Conservation (phyloP, 768 basidiomycete genomes). For the Tulasnella sp. region DNA sequence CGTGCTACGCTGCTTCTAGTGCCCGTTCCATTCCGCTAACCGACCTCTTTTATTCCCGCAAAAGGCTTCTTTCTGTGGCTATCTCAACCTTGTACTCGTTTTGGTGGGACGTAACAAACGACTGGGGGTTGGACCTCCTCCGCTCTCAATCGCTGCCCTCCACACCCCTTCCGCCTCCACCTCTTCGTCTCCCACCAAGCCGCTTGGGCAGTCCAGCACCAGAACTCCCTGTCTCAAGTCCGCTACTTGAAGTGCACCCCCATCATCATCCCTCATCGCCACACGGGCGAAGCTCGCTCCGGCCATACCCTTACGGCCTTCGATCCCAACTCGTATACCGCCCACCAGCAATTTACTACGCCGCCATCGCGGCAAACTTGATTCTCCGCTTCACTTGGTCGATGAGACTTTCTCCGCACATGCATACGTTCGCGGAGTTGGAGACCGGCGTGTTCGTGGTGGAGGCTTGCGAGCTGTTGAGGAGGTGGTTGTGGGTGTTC, state of each 20-base stretch:
- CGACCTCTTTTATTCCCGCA: background rate
- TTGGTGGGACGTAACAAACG: conserved; percentile 98
- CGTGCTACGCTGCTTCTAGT: conserved; percentile 31
- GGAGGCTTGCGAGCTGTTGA: conserved; percentile 80
- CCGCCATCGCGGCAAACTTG: conserved; percentile 76
- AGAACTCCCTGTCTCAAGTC: conserved; percentile 10
- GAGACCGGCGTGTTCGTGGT: conserved; percentile 82
- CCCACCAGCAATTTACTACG: conserved; percentile 71
- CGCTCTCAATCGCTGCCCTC: conserved; percentile 31
- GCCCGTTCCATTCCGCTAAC: background rate
- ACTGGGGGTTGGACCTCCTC: conserved; percentile 89
- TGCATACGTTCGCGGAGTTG: conserved; percentile 75
- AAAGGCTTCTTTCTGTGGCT: conserved; percentile 75
- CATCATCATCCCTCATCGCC: background rate
- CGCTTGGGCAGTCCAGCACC: conserved; percentile 18
- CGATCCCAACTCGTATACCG: conserved; percentile 67
- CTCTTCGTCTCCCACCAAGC: conserved; percentile 32
- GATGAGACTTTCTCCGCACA: conserved; percentile 80
- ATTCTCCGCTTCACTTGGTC: conserved; percentile 91
- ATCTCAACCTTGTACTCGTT: conserved; percentile 93
- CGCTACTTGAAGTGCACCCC: background rate
- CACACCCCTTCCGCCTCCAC: conserved; percentile 34
- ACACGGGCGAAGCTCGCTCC: background rate
- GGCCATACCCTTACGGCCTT: conserved; percentile 61
- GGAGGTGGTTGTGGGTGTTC: conserved; percentile 99